phyloP scores from a whole-genome alignment of 2,329 filamentous ascomycete species.

The Exophiala sideris region DNA sequence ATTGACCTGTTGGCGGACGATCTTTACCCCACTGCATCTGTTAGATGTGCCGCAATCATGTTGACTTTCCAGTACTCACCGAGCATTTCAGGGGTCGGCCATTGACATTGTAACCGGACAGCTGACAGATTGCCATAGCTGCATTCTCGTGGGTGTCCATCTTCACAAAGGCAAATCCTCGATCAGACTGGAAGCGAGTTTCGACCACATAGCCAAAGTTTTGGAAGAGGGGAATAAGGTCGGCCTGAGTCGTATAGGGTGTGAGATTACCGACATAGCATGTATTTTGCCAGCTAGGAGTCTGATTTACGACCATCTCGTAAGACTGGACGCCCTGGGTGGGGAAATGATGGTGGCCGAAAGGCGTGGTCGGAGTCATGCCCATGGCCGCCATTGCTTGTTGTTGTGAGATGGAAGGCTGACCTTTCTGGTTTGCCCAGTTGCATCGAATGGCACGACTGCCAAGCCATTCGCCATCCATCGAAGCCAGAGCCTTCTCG shows the following conservation, averaged over 20 bases:
- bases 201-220: conserved; percentile 98
- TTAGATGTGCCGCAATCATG: conserved; percentile 33
- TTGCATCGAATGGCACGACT: conserved; percentile 98
- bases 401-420: conserved; percentile 96
- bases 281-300: conserved; percentile 95
- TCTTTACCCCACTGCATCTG: conserved; percentile 89
- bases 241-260: conserved; percentile 93
- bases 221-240: conserved; percentile 95
- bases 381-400: conserved; percentile 96
- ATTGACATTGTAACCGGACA: conserved; percentile 97
- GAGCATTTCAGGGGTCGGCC: conserved; percentile 97
- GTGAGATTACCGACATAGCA: conserved; percentile 97
- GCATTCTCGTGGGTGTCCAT: conserved; percentile 99
- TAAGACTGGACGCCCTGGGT: conserved; percentile 96
- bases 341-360: conserved; percentile 95
- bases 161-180: conserved; percentile 97
- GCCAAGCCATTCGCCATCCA: conserved; percentile 99
- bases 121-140: conserved; percentile 95
- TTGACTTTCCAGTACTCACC: conserved; percentile 58
- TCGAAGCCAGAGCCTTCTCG: conserved; percentile 91
- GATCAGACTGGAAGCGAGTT: conserved; percentile 95
- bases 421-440: conserved; percentile 99
- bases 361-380: conserved; percentile 94
- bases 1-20: conserved; percentile 79
- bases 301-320: conserved; percentile 94